Conservation (phyloP, 495 filamentous ascomycete genomes). For the Jackrogersella multiformis region DNA sequence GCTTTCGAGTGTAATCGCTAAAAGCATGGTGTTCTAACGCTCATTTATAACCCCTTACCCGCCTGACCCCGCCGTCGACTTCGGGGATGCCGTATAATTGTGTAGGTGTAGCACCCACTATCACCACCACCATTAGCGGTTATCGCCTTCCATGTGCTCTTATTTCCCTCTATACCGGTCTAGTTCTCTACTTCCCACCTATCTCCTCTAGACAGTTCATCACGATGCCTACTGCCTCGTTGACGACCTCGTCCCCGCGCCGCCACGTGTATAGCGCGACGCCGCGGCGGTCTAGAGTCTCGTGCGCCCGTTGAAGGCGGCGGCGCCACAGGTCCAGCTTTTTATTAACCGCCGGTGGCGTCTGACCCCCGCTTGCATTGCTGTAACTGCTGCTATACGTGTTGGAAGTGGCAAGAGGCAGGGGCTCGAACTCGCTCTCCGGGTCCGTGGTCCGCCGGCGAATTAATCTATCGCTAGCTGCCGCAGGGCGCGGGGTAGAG, state of each 20-base stretch:
- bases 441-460: conserved; percentile 43
- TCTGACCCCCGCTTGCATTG: conserved; percentile 24
- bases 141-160: too few species aligned
- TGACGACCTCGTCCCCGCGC: conserved; percentile 77
- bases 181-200: conserved; percentile 38
- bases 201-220: conserved; percentile 53
- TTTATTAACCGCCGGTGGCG: conserved; percentile 63
- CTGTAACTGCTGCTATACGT: conserved; percentile 27
- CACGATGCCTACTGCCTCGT: conserved; percentile 61
- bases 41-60: background rate
- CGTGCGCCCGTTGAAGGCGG: conserved; percentile 78
- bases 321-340: conserved; percentile 85
- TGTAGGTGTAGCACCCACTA: too few species aligned
- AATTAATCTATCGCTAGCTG: background rate
- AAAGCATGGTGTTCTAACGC: too few species aligned
- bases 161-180: background rate
- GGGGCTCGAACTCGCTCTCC: conserved; percentile 45
- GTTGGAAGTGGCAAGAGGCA: conserved; percentile 22
- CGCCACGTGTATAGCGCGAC: conserved; percentile 87
- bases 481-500: conserved; percentile 22
- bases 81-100: too few species aligned
- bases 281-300: conserved; percentile 70
- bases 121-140: too few species aligned
- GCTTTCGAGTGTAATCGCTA: too few species aligned
- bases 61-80: background rate